These are phyloP conservation scores for Apiospora hydei DNA, from an alignment of 2,329 filamentous ascomycete genomes.

Conservation along the genomic window DNA sequence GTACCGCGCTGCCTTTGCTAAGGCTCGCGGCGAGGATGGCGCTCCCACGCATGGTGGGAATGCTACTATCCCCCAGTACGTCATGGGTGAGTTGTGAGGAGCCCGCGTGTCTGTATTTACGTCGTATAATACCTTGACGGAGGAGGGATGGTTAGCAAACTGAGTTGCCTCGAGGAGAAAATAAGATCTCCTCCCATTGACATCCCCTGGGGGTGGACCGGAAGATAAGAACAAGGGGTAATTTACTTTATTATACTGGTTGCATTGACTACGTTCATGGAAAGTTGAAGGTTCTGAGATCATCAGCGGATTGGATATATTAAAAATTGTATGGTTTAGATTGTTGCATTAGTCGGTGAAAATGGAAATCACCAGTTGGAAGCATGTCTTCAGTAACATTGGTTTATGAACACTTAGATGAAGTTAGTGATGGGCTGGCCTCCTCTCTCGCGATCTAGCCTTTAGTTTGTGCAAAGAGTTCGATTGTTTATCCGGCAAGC, in stretches of 20 bases:
- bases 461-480: no score
- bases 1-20: slow-evolving; percentile 53
- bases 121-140: background rate
- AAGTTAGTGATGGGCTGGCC: no score
- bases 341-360: slow-evolving; percentile 5
- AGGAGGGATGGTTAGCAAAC: background rate
- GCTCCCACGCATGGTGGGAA: background rate
- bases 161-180: background rate
- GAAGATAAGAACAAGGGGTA: background rate
- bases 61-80: background rate
- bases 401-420: no score
- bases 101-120: background rate
- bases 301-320: background rate
- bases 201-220: background rate
- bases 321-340: background rate
- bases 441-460: no score
- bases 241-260: background rate
- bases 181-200: background rate
- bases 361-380: background rate
- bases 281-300: background rate
- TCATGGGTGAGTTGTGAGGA: slow-evolving; percentile 17
- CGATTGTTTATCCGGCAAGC: no score
- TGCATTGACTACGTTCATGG: background rate
- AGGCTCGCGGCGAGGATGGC: background rate
- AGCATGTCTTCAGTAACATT: background rate